Evolutionary conservation across 208 protist species (phyloP), one percentile per base, ranked within the genome.

Genomic region (Tetramitus jugosus): DNA sequence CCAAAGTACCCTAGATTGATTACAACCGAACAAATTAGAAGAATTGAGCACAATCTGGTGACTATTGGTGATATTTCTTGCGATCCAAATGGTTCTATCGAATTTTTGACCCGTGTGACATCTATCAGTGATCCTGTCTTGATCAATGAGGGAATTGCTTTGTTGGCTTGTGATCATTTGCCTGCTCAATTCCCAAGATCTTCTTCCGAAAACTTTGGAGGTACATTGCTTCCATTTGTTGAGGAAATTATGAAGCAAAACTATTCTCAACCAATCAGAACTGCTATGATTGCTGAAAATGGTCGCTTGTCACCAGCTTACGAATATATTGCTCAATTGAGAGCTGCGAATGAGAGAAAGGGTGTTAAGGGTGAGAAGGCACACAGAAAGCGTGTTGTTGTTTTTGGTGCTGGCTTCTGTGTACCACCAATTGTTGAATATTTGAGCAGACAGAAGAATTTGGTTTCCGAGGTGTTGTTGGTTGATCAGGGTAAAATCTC

Each of bases 121-220:
- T 87, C 81, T 13, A 91, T 93, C 45, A 84, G 89, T 53, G 52
- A 84, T 14, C 90, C 90, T 62, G 53, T 80, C 62, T 60, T 89
- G 52, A 78, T 80, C 53, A 67, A 72, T 40, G 62, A 84, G 65
- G 86, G 86, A 46, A 75, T 86, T 17, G 37, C 87, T 3, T 76
- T 90, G 17, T 69, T 87, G 17, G 84, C 81, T 43, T 82, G 91
- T 17, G 90, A 93, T 69, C 88, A 92, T 60, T 82, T 93, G 17
- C 90, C 90, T 49, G 84, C 89, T 39, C 87, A 85, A 65, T 87
- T 89, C 45, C 81, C 81, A 53, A 42, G n/a, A 37, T 39, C 72
- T 42, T 46, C 81, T 26, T 76, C 72, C 0, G 43, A 7, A 26
- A 65, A 76, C 40, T 89, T 90, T 76, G 84, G 85, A 46, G 42